Evolutionary conservation across 306 rosid genomes (phyloP).

Genomic region (Clitoria ternatea): DNA sequence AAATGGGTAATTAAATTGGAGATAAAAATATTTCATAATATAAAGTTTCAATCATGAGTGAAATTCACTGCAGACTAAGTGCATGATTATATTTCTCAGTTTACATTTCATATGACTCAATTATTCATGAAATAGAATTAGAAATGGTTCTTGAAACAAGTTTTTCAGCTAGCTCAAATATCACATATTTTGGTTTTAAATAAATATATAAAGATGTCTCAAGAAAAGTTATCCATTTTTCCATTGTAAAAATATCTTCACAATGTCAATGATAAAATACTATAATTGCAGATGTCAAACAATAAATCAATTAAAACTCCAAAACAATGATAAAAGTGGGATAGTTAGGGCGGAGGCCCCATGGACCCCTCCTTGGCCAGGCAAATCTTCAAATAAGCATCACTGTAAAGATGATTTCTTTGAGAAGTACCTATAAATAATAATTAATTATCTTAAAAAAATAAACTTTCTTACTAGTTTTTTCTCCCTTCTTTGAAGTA

Average conservation of each 20-base stretch:
- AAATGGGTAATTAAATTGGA: background rate
- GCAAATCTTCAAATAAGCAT: constrained; percentile 9
- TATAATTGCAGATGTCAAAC: background rate
- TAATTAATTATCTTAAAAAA: background rate
- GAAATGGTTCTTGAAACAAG: constrained; percentile 1
- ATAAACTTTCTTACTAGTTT: constrained; percentile 17
- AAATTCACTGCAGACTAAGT: background rate
- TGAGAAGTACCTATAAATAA: background rate
- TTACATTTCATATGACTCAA: background rate
- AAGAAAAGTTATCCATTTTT: background rate
- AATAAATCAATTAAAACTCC: background rate
- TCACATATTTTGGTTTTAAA: background rate
- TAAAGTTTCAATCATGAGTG: background rate
- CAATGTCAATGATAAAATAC: background rate
- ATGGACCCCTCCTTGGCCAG: background rate
- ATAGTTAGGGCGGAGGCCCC: background rate
- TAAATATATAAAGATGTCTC: background rate
- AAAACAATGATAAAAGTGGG: background rate
- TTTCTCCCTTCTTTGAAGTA: constrained; percentile 19
- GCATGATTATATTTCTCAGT: background rate
- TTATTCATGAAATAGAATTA: constrained; percentile 2
- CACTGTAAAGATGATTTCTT: background rate
- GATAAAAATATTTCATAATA: background rate
- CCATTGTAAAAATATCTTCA: background rate
- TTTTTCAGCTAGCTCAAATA: background rate